These are phyloP conservation scores for Leccinum rimulosum DNA, from an alignment of 768 basidiomycete species.

Conservation along the genomic window DNA sequence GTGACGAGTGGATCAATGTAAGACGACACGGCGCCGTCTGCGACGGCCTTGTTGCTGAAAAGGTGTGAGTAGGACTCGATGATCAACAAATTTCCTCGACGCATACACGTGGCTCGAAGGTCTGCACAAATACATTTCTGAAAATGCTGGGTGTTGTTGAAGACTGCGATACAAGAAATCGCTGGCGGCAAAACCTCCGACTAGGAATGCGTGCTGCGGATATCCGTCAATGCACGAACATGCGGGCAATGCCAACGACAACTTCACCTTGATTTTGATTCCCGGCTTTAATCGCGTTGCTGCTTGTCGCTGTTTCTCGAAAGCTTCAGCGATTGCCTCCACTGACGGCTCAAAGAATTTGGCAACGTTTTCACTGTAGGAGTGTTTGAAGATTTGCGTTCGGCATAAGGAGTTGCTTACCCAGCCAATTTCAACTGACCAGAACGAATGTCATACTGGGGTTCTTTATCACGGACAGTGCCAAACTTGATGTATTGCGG, in stretches of 20 bases:
- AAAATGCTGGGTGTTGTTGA: neutral
- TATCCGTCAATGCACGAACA: neutral
- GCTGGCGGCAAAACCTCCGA: neutral
- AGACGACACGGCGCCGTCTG: constrained; percentile 8
- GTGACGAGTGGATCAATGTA: constrained; percentile 45
- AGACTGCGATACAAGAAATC: neutral
- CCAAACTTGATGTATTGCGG: constrained; percentile 42
- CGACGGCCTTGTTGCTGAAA: neutral
- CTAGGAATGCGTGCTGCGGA: constrained; percentile 26
- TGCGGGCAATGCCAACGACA: no score
- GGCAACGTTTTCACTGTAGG: constrained; percentile 34
- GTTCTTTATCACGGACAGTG: constrained; percentile 33
- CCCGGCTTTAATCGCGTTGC: constrained; percentile 11
- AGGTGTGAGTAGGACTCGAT: neutral
- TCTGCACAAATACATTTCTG: neutral
- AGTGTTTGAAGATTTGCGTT: neutral
- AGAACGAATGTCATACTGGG: constrained; percentile 30
- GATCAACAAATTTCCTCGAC: neutral
- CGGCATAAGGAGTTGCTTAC: constrained; percentile 18
- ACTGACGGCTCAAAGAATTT: constrained; percentile 44
- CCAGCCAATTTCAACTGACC: constrained; percentile 38
- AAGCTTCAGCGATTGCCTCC: constrained; percentile 32
- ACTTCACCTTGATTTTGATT: constrained; percentile 28
- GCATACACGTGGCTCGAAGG: neutral
- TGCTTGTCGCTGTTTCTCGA: constrained; percentile 27